Evolutionary conservation across 495 filamentous ascomycete genomes (phyloP).

Genomic region (Hypomontagnella monticulosa): DNA sequence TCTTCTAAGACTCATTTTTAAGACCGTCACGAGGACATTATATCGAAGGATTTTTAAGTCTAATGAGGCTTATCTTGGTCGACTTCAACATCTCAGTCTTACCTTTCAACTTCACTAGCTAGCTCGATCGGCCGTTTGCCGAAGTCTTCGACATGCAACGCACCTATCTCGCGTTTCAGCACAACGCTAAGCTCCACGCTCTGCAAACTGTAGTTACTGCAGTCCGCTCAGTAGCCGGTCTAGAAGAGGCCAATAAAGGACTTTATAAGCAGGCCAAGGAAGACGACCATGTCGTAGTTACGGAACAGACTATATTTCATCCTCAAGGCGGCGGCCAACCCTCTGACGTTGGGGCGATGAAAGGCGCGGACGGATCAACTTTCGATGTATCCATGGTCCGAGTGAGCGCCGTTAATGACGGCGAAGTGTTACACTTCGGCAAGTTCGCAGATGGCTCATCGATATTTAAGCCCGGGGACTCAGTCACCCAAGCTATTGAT

Average conservation of each 20-base stretch:
- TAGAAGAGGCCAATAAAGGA: slow-evolving; percentile 56
- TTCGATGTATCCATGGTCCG: slow-evolving; percentile 65
- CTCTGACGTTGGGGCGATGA: slow-evolving; percentile 66
- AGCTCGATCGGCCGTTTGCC: not conserved
- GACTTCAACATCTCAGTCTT: not conserved
- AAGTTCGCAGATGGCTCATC: slow-evolving; percentile 48
- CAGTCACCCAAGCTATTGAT: slow-evolving; percentile 62
- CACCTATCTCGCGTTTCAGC: slow-evolving; percentile 64
- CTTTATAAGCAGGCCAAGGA: slow-evolving; percentile 62
- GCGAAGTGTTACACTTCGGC: slow-evolving; percentile 68
- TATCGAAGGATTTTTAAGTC: not conserved
- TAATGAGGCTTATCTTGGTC: not conserved
- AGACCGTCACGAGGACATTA: slow-evolving; percentile 6
- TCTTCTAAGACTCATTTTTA: too few relatives aligned
- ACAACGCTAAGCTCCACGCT: slow-evolving; percentile 60
- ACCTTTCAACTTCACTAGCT: not conserved
- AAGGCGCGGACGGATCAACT: slow-evolving; percentile 28
- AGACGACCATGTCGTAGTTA: slow-evolving; percentile 62
- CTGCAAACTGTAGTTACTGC: slow-evolving; percentile 56
- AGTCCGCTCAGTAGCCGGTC: slow-evolving; percentile 55
- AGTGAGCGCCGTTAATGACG: slow-evolving; percentile 52
- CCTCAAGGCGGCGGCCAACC: slow-evolving; percentile 74
- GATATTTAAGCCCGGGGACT: slow-evolving; percentile 49
- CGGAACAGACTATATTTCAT: slow-evolving; percentile 71
- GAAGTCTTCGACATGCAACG: slow-evolving; percentile 44